Evolutionary conservation across 306 rosid genomes (phyloP), one percentile per base, ranked within the genome.

Genomic region (Prinsepia uniflora): DNA sequence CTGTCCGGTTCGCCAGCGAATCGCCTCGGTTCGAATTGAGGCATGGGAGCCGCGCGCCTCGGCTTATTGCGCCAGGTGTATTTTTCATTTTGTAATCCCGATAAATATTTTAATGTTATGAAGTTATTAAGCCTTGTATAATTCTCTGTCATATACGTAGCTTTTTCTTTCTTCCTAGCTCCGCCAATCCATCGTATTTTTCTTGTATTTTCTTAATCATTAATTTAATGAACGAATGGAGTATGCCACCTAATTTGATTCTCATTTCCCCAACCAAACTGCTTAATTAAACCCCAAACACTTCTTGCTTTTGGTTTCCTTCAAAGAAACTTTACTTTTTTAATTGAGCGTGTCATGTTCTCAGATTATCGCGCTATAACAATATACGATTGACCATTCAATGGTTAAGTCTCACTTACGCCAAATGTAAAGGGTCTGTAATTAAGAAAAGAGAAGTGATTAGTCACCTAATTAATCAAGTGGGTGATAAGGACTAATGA

Each of bases 31-130:
- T 57, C 83, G 73, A 83, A 81, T 74, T 85, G 80, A 76, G 80
- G 17, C 46, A 30, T 24, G 10, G 49, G 47, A 66, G 8, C 5
- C 71, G 44, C 20, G 56, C 50, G 60, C 79, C 79, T 70, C 36
- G 83, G 87, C 84, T 76, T 78, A 77, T 49, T 52, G 78, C 71
- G 88, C 80, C 84, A 78, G 90, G 96, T 82, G 83, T 68, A 5
- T 49, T 41, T 64, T 65, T 43, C 39, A 75, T 39, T 72, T 47
- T 48, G 75, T 57, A 55, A 34, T 67, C 80, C 57, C 61, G 54
- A 70, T 74, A 70, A 70, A 71, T 79, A 80, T 76, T 47, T 70
- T 68, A 40, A 70, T 73, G 72, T 40, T 63, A 36, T 76, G 84
- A 59, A 68, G 73, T 59, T 67, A 68, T 76, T 72, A 74, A 72